Conservation (phyloP, 805 yeast genomes). For the Lipomyces chichibuensis region DNA sequence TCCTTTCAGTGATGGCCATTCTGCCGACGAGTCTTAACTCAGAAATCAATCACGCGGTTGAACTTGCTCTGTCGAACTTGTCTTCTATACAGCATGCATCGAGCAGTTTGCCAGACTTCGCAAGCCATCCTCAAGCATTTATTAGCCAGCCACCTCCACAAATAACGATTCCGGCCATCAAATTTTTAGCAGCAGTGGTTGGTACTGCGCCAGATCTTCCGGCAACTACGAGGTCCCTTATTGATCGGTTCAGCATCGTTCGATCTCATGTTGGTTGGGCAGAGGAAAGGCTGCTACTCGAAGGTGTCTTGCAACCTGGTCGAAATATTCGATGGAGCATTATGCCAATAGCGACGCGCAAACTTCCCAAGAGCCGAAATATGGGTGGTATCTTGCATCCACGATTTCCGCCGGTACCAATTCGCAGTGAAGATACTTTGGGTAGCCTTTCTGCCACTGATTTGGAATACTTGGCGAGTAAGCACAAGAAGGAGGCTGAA, state of each 20-base stretch:
- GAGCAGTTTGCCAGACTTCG: constrained; percentile 23
- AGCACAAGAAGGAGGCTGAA: constrained; percentile 38
- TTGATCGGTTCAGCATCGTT: constrained; percentile 25
- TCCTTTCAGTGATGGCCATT: constrained; percentile 11
- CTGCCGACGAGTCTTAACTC: constrained; percentile 9
- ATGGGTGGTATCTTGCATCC: constrained; percentile 28
- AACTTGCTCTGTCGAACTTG: constrained; percentile 17
- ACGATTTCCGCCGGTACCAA: constrained; percentile 31
- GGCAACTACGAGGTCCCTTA: constrained; percentile 22
- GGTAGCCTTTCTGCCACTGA: constrained; percentile 8
- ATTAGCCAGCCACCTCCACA: constrained; percentile 7
- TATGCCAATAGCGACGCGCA: constrained; percentile 28
- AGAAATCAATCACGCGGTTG: constrained; percentile 22
- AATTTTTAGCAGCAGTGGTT: constrained; percentile 21
- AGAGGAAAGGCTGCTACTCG: constrained; percentile 15
- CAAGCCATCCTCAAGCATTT: constrained; percentile 24
- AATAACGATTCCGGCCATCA: constrained; percentile 1
- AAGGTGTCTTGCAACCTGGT: constrained; percentile 32
- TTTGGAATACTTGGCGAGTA: constrained; percentile 9
- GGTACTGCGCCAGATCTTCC: constrained; percentile 24
- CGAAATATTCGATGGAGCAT: constrained; percentile 26
- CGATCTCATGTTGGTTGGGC: neutral
- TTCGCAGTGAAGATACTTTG: constrained; percentile 22
- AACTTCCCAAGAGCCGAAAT: constrained; percentile 7
- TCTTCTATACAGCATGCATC: constrained; percentile 10